A percentile compares a stretch with the other conserved stretches of the same genome.
Conservation (phyloP, 192 early-diverging fungal species). For the Lobosporangium transversale region DNA sequence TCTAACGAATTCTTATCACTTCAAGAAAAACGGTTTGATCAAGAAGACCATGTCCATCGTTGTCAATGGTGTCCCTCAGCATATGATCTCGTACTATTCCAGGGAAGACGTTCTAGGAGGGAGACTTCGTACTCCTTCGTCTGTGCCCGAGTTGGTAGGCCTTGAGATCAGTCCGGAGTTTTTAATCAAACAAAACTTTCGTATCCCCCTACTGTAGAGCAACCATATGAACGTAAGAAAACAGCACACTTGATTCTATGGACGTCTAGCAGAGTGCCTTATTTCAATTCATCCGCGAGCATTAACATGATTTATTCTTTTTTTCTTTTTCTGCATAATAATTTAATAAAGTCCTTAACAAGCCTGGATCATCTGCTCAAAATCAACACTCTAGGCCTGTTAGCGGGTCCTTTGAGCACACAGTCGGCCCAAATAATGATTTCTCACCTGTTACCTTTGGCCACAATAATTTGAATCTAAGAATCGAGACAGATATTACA, state of each 20-base stretch:
- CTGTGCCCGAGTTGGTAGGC: slow-evolving; percentile 58
- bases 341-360: too few relatives aligned
- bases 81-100: slow-evolving; percentile 68
- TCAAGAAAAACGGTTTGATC: slow-evolving; percentile 71
- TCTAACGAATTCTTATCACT: slow-evolving; percentile 66
- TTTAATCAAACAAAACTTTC: slow-evolving; percentile 68
- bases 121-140: slow-evolving; percentile 63
- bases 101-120: slow-evolving; percentile 63
- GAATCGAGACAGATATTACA: too few relatives aligned
- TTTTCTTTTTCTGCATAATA: too few relatives aligned
- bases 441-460: too few relatives aligned
- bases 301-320: too few relatives aligned
- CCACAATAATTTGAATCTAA: too few relatives aligned
- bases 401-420: too few relatives aligned
- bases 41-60: slow-evolving; percentile 84
- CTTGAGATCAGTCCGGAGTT: slow-evolving; percentile 68
- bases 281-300: too few relatives aligned
- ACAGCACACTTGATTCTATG: too few relatives aligned
- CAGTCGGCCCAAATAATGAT: too few relatives aligned
- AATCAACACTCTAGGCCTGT: not conserved
- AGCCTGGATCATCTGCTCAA: too few relatives aligned
- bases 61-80: slow-evolving; percentile 67
- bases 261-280: too few relatives aligned
- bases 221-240: slow-evolving; percentile 24
- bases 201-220: slow-evolving; percentile 61